Conservation (phyloP, 2,329 filamentous ascomycete species). For the Coleophoma cylindrospora region DNA sequence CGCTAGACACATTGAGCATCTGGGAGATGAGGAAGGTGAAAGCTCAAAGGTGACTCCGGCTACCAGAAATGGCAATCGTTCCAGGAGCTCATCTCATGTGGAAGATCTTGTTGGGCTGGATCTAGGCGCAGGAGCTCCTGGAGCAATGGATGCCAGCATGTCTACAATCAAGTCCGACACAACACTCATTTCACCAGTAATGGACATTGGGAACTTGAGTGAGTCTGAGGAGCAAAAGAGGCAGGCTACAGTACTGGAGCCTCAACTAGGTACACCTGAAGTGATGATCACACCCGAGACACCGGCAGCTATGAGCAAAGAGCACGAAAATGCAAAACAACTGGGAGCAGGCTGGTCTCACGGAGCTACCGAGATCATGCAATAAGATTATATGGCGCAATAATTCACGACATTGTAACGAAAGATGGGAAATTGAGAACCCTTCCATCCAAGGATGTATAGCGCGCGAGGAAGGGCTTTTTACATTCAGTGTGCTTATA, state of each 20-base stretch:
- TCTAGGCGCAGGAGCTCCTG: slow-evolving; percentile 5
- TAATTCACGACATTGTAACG: background rate
- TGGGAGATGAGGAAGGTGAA: slow-evolving; percentile 8
- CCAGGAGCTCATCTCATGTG: background rate
- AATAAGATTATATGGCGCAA: slow-evolving; percentile 5
- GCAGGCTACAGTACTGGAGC: slow-evolving; percentile 9
- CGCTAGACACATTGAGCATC: slow-evolving; percentile 21
- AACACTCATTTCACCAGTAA: background rate
- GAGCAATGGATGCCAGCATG: slow-evolving; percentile 18
- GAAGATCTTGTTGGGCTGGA: background rate
- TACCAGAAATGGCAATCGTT: background rate
- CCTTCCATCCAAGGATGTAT: too few species aligned
- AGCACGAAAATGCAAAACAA: slow-evolving; percentile 20
- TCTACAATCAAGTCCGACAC: slow-evolving; percentile 18
- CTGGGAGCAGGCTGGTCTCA: slow-evolving; percentile 16
- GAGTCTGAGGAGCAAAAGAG: background rate
- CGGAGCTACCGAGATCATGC: slow-evolving; percentile 13
- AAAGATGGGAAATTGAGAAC: too few species aligned
- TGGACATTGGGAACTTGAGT: background rate
- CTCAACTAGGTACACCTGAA: slow-evolving; percentile 16
- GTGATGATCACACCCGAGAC: slow-evolving; percentile 24
- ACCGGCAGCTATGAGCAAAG: slow-evolving; percentile 9
- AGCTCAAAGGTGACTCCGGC: background rate
- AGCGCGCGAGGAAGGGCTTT: too few species aligned
- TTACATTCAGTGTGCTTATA: too few species aligned